A percentile compares a stretch with the other conserved stretches of the same genome.
Conservation (phyloP, 148 eudicot species). For the Camellia lanceoleosa region DNA sequence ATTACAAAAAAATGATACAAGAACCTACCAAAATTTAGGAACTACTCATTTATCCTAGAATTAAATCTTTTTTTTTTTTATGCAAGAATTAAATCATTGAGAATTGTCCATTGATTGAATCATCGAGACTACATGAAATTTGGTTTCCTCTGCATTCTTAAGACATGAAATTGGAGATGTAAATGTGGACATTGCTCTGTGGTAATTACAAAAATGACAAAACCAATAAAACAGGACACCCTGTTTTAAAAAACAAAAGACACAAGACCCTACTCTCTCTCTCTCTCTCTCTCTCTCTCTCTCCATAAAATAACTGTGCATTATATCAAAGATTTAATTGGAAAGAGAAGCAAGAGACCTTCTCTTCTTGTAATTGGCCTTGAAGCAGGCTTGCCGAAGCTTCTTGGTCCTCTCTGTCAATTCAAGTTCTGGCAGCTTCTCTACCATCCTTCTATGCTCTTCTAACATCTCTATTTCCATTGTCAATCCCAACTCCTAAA, state of each 20-base stretch:
- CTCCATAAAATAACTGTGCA: neutral
- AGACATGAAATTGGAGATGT: neutral
- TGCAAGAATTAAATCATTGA: too few relatives aligned
- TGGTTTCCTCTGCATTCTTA: too few relatives aligned
- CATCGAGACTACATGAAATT: too few relatives aligned
- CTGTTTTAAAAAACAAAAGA: too few relatives aligned
- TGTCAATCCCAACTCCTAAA: slow-evolving; percentile 50
- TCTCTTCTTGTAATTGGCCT: slow-evolving; percentile 68
- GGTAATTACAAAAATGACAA: neutral
- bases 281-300: neutral
- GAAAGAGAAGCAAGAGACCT: slow-evolving; percentile 18
- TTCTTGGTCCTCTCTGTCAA: slow-evolving; percentile 50
- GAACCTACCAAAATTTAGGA: too few relatives aligned
- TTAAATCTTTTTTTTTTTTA: too few relatives aligned
- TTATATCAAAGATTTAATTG: neutral
- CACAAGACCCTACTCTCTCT: neutral
- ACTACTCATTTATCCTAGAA: too few relatives aligned
- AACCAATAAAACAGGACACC: neutral
- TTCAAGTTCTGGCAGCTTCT: slow-evolving; percentile 50
- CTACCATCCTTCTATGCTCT: slow-evolving; percentile 53
- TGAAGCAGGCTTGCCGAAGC: slow-evolving; percentile 71
- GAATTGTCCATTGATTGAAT: too few relatives aligned
- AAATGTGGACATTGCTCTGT: neutral
- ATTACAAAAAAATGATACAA: too few relatives aligned
- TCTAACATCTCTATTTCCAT: slow-evolving; percentile 45